Evolutionary conservation across 1,284 basidiomycete species (phyloP).

Genomic region (Ustilago hordei): DNA sequence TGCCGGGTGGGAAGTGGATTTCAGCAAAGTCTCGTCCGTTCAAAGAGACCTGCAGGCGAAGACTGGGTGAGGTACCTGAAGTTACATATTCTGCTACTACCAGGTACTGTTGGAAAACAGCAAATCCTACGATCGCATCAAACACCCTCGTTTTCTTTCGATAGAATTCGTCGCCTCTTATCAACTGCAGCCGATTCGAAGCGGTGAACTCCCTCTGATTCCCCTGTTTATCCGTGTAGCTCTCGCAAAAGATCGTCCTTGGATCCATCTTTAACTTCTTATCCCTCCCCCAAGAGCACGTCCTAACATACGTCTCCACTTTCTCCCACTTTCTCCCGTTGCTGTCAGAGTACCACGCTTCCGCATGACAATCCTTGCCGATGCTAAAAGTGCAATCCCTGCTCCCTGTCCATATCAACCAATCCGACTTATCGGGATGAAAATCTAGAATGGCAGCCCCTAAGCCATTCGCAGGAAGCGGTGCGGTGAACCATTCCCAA

Average conservation of each 20-base stretch:
- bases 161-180: constrained; percentile 84
- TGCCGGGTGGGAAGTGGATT: constrained; percentile 88
- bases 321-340: constrained; percentile 81
- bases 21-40: constrained; percentile 86
- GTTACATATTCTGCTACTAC: constrained; percentile 86
- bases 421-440: constrained; percentile 84
- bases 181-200: constrained; percentile 81
- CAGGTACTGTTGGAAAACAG: constrained; percentile 94
- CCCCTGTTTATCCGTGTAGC: constrained; percentile 84
- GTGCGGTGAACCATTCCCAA: constrained; percentile 78
- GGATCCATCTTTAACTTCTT: constrained; percentile 80
- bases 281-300: constrained; percentile 92
- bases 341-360: constrained; percentile 57
- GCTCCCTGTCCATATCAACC: constrained; percentile 89
- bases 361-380: constrained; percentile 61
- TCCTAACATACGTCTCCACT: constrained; percentile 87
- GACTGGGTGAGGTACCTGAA: constrained; percentile 27
- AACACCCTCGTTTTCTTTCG: constrained; percentile 79
- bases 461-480: constrained; percentile 82
- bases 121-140: constrained; percentile 88
- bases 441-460: constrained; percentile 83
- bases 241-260: constrained; percentile 91
- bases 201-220: constrained; percentile 74
- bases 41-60: constrained; percentile 88
- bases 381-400: constrained; percentile 74